Percentiles rank a stretch among this genome's conserved stretches.
These are phyloP conservation scores for Flueggea neowawraea DNA, from an alignment of 441 rosid species.

Conservation along the genomic window DNA sequence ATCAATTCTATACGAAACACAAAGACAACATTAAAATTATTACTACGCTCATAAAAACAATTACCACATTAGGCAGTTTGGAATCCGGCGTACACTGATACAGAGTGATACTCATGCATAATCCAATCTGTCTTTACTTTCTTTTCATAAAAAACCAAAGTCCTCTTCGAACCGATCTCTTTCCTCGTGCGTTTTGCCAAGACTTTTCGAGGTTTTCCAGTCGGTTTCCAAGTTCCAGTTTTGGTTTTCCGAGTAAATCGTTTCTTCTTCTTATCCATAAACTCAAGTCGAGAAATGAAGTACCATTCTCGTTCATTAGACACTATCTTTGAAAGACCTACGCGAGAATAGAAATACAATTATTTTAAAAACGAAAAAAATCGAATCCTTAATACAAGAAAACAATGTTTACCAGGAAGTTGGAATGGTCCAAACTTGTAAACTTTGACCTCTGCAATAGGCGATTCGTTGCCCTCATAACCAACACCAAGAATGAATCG, in stretches of 20 bases:
- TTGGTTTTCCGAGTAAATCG: background rate
- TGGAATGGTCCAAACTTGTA: background rate
- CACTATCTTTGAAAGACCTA: background rate
- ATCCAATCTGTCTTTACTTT: constrained; percentile 1
- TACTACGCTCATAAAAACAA: background rate
- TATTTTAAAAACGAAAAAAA: background rate
- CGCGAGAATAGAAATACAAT: background rate
- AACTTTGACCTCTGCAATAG: background rate
- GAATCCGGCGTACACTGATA: background rate
- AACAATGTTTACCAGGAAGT: background rate
- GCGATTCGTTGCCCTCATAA: constrained; percentile 2
- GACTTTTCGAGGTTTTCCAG: background rate
- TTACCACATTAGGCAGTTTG: background rate
- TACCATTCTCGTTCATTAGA: constrained; percentile 3
- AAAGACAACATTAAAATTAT: too few species aligned
- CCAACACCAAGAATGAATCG: constrained; percentile 13
- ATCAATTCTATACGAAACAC: too few species aligned
- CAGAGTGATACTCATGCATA: background rate
- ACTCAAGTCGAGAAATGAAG: constrained; percentile 4
- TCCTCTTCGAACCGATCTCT: constrained; percentile 2
- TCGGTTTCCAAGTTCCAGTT: constrained; percentile 5
- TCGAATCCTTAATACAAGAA: background rate
- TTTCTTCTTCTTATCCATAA: background rate
- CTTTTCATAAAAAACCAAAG: constrained; percentile 1
- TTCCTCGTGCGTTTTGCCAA: background rate